phyloP scores from a whole-genome alignment of 768 basidiomycete genomes.

The Kondoa subrosea region DNA sequence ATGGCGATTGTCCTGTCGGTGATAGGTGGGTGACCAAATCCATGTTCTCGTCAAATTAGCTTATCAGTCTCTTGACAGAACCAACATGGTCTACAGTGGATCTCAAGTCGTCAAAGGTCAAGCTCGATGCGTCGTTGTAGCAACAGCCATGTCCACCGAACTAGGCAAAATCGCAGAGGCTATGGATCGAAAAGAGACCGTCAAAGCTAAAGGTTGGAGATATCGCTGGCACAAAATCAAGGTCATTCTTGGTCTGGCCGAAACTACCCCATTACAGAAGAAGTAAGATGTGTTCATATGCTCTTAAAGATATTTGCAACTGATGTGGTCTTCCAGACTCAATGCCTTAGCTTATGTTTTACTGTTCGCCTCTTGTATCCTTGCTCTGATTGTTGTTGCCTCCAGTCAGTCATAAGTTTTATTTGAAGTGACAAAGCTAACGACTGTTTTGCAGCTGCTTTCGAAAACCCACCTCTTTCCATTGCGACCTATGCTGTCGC shows the following conservation, averaged over 20 bases:
- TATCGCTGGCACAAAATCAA: conserved; percentile 24
- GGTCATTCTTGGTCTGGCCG: conserved; percentile 35
- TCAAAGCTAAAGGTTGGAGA: conserved; percentile 28
- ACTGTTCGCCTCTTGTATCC: conserved; percentile 29
- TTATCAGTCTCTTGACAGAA: neutral
- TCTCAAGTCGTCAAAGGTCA: conserved; percentile 37
- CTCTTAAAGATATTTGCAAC: neutral
- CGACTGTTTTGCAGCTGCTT: conserved; percentile 17
- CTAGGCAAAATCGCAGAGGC: conserved; percentile 36
- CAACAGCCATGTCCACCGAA: conserved; percentile 36
- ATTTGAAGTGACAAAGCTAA: neutral
- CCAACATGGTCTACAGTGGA: conserved; percentile 33
- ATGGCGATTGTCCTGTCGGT: conserved; percentile 31
- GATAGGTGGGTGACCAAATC: conserved; percentile 30
- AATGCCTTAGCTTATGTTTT: conserved; percentile 33
- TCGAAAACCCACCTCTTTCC: conserved; percentile 10
- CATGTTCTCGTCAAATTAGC: conserved; percentile 29
- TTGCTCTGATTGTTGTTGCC: conserved; percentile 34
- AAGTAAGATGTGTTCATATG: conserved; percentile 28
- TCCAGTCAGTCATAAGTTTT: conserved; percentile 29
- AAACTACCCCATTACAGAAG: conserved; percentile 37
- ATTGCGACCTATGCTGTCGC: conserved; percentile 34
- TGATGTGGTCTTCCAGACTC: conserved; percentile 32
- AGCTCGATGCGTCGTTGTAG: conserved; percentile 33
- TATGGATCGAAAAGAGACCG: conserved; percentile 31